phyloP scores from a whole-genome alignment of 2,329 filamentous ascomycete genomes.

The Aspergillus nomiae region DNA sequence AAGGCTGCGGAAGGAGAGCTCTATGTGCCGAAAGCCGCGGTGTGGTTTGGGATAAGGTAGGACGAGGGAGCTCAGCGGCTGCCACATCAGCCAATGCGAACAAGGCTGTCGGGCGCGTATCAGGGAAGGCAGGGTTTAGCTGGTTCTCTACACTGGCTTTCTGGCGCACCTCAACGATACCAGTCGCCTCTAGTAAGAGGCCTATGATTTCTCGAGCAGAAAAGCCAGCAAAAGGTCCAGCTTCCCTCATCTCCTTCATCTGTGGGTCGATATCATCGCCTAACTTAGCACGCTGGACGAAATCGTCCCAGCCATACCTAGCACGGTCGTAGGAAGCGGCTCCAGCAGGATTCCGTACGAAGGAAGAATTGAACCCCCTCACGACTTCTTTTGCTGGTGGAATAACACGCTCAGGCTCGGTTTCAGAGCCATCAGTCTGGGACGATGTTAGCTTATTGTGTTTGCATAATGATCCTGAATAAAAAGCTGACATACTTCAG shows the following conservation, averaged over 20 bases:
- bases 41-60: slow-evolving; percentile 45
- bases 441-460: slow-evolving; percentile 12
- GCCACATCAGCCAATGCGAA: slow-evolving; percentile 39
- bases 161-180: slow-evolving; percentile 21
- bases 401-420: slow-evolving; percentile 30
- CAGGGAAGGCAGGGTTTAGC: slow-evolving; percentile 11
- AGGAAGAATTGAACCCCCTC: slow-evolving; percentile 39
- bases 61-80: slow-evolving; percentile 32
- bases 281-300: slow-evolving; percentile 41
- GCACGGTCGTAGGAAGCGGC: slow-evolving; percentile 39
- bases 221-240: slow-evolving; percentile 24
- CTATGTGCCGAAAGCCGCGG: slow-evolving; percentile 41
- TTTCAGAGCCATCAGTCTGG: slow-evolving; percentile 35
- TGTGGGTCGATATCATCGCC: slow-evolving; percentile 41
- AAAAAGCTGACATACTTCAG: slow-evolving; percentile 30
- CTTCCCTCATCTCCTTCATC: slow-evolving; percentile 40
- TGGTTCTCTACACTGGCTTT: slow-evolving; percentile 10
- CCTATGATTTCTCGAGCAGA: slow-evolving; percentile 27
- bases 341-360: slow-evolving; percentile 36
- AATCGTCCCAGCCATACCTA: slow-evolving; percentile 43
- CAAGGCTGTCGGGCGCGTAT: slow-evolving; percentile 30
- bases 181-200: slow-evolving; percentile 33
- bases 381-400: slow-evolving; percentile 28
- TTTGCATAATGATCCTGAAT: slow-evolving; percentile 1
- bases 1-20: slow-evolving; percentile 30